Base-by-base conservation (phyloP, 2,329 filamentous ascomycete genomes). In the Chaetomium sp. region DNA sequence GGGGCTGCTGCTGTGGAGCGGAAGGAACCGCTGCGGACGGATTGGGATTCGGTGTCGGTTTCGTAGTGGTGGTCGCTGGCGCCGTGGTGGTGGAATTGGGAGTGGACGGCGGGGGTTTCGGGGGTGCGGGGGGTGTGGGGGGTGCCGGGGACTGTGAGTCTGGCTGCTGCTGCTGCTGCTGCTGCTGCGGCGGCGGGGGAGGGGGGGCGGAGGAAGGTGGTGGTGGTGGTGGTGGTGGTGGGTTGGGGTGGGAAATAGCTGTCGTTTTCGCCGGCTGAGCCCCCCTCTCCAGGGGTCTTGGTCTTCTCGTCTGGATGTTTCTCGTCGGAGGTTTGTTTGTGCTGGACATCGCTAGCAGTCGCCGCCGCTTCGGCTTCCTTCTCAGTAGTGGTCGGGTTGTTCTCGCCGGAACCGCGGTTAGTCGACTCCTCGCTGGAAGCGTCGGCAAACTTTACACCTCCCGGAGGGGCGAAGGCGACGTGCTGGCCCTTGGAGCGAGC, bases 1-100 rank as follows among this genome's bases (percentile, higher is more conserved):
- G 74, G 19, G 19, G 19, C 19, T 27, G 19, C 19, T 27, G 19
- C 19, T 27, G 19, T 27, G 19, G 19, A 27, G 19, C 19, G 19
- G 19, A 27, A 27, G 19, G 19, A 27, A 27, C 19, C 56, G 47
- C 68, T 70, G 1, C 71, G 70, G 4, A 70, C 65, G 2, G 72
- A 70, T 4, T 75, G 64, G 41, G 70, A 72, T 60, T 79, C 76
- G 41, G 67, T 72, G 51, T 77, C 77, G 1, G 72, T 66, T 37
- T 71, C 57, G 11, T 49, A 10, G 6, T 37, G 37, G 12, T 41
- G n/a, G n/a, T 36, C 11, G 36, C 62, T 34, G 42, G 19, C 9
- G 14, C 5, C 12, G 5, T 7, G 19, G 19, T 27, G 19, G 19
- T 27, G 19, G 19, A 27, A 27, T 2, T 27, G 19, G 19, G 19